phyloP scores from a whole-genome alignment of 2,329 filamentous ascomycete species.

The Fusarium subglutinans region DNA sequence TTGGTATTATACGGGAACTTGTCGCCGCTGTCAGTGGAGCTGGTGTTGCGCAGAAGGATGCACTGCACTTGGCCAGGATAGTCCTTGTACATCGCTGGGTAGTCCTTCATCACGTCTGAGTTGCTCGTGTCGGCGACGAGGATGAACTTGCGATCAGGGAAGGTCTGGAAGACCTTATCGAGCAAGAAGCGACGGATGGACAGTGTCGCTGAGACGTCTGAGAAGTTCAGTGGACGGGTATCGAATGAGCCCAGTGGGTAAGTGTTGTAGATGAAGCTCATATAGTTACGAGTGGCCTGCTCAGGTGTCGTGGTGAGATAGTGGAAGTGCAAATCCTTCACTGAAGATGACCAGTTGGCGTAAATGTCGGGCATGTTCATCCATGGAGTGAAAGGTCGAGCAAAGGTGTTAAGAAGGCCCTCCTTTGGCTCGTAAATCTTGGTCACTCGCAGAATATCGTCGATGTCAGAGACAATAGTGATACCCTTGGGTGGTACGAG shows the following conservation, averaged over 20 bases:
- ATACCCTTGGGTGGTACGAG: conserved; percentile 76
- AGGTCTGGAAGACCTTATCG: conserved; percentile 77
- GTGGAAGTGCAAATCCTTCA: conserved; percentile 79
- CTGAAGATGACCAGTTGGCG: conserved; percentile 74
- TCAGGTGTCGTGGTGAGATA: conserved; percentile 85
- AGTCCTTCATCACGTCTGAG: conserved; percentile 76
- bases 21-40: conserved; percentile 71
- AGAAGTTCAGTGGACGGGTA: conserved; percentile 81
- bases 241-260: conserved; percentile 83
- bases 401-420: conserved; percentile 80
- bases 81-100: conserved; percentile 68
- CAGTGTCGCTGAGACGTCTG: conserved; percentile 76
- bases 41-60: conserved; percentile 80
- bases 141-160: conserved; percentile 78
- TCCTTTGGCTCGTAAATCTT: conserved; percentile 82
- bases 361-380: conserved; percentile 84
- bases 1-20: conserved; percentile 79
- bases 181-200: conserved; percentile 76
- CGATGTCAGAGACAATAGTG: conserved; percentile 80
- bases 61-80: conserved; percentile 79
- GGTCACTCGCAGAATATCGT: conserved; percentile 82
- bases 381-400: conserved; percentile 75
- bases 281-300: conserved; percentile 80
- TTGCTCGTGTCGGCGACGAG: conserved; percentile 81
- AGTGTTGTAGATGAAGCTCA: conserved; percentile 81